Conservation (phyloP, 179 eudicot species). For the Gypsophila paniculata region DNA sequence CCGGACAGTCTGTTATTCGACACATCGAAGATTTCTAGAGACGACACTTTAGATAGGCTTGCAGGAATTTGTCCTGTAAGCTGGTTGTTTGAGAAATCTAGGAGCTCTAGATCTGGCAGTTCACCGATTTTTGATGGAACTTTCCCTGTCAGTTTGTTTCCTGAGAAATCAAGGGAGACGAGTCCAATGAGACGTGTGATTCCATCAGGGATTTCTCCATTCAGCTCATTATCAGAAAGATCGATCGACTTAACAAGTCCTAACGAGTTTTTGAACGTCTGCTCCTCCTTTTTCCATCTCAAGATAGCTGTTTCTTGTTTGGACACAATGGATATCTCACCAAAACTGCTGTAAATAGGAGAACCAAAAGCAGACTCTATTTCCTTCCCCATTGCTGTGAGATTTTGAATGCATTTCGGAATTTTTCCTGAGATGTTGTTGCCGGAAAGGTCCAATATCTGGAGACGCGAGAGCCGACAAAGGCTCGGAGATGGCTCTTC, state of each 20-base stretch:
- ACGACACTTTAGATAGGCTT: conserved; percentile 22
- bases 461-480: conserved; percentile 18
- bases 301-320: background rate
- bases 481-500: conserved; percentile 27
- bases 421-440: conserved; percentile 20
- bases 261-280: background rate
- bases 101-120: conserved; percentile 17
- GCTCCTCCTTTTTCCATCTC: conserved; percentile 24
- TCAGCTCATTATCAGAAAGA: conserved; percentile 20
- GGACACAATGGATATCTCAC: too few species aligned
- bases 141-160: conserved; percentile 23
- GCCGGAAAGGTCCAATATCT: conserved; percentile 24
- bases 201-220: conserved; percentile 26
- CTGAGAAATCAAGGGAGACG: conserved; percentile 23
- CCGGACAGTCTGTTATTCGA: conserved; percentile 28
- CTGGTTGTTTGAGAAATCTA: conserved; percentile 25
- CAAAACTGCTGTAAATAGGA: background rate
- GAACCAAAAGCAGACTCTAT: background rate
- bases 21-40: conserved; percentile 19
- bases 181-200: conserved; percentile 15
- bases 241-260: conserved; percentile 20
- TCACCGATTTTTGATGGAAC: conserved; percentile 22
- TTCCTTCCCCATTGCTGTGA: conserved; percentile 1
- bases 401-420: conserved; percentile 26
- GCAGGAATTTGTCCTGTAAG: conserved; percentile 26